Evolutionary conservation across 2,329 filamentous ascomycete species (phyloP).

Genomic region (Aureobasidium subglaciale): DNA sequence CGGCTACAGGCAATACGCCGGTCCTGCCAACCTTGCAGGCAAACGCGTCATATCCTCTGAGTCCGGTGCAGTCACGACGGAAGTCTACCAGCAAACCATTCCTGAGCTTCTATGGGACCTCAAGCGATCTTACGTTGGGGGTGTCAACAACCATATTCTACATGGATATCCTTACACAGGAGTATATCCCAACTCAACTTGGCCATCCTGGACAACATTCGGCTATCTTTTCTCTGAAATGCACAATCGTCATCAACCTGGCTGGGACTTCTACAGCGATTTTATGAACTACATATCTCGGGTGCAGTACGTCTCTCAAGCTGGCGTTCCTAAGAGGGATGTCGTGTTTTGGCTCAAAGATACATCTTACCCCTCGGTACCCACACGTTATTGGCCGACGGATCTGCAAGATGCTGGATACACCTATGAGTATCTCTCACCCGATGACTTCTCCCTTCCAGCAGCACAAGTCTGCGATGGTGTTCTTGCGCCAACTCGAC

Average conservation of each 20-base stretch:
- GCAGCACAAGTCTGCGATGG: constrained; percentile 32
- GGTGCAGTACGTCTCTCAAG: constrained; percentile 33
- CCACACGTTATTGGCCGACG: constrained; percentile 20
- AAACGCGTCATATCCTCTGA: constrained; percentile 29
- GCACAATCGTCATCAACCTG: constrained; percentile 35
- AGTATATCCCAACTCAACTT: constrained; percentile 41
- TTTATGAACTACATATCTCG: constrained; percentile 33
- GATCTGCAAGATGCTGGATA: constrained; percentile 29
- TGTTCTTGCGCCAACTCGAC: constrained; percentile 33
- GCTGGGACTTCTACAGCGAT: constrained; percentile 35
- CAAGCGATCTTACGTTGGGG: constrained; percentile 35
- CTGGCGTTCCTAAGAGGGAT: constrained; percentile 36
- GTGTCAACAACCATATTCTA: constrained; percentile 39
- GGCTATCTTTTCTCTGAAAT: constrained; percentile 37
- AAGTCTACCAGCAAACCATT: constrained; percentile 26
- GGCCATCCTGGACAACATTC: constrained; percentile 43
- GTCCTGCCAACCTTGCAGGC: constrained; percentile 27
- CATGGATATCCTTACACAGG: constrained; percentile 39
- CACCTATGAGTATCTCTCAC: constrained; percentile 40
- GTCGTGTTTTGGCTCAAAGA: constrained; percentile 34
- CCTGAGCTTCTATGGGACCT: constrained; percentile 30
- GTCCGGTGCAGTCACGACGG: constrained; percentile 25
- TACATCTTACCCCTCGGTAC: constrained; percentile 17
- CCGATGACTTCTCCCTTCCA: constrained; percentile 38
- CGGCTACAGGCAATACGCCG: constrained; percentile 29